Conservation (phyloP, 148 eudicot genomes). For the Nepenthes mirabilis region DNA sequence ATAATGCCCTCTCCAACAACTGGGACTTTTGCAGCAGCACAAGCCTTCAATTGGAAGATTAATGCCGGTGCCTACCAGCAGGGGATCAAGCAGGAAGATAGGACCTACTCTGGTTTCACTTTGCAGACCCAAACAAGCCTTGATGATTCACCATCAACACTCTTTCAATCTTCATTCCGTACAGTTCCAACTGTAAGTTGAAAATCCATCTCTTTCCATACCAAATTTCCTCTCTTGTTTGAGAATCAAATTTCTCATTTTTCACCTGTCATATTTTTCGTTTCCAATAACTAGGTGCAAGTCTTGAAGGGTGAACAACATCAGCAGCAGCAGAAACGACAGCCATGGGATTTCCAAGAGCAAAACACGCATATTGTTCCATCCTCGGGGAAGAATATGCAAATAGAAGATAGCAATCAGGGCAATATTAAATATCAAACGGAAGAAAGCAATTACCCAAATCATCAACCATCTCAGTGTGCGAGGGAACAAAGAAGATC, state of each 20-base stretch:
- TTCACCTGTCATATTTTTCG: neutral
- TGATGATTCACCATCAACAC: slow-evolving; percentile 1
- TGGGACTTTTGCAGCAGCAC: slow-evolving; percentile 39
- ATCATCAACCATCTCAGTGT: slow-evolving; percentile 21
- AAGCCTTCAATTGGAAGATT: slow-evolving; percentile 45
- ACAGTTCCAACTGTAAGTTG: neutral
- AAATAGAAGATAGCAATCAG: neutral
- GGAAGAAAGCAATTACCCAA: neutral
- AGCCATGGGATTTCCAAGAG: slow-evolving; percentile 29
- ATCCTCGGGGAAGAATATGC: neutral
- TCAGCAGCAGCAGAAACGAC: slow-evolving; percentile 9
- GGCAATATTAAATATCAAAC: neutral
- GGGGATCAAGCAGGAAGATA: slow-evolving; percentile 24
- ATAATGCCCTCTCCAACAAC: slow-evolving; percentile 79
- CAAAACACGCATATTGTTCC: slow-evolving; percentile 16
- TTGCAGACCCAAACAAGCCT: slow-evolving; percentile 39
- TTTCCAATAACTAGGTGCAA: neutral
- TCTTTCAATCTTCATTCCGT: neutral
- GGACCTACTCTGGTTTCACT: slow-evolving; percentile 43
- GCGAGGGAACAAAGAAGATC: slow-evolving; percentile 24
- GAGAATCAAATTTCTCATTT: neutral
- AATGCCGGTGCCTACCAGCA: slow-evolving; percentile 11
- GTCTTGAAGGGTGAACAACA: neutral
- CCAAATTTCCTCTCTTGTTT: neutral
- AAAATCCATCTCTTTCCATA: neutral